These are phyloP conservation scores for Pseudotsuga menziesii DNA, from an alignment of 75 land plant genomes.

Conservation along the genomic window DNA sequence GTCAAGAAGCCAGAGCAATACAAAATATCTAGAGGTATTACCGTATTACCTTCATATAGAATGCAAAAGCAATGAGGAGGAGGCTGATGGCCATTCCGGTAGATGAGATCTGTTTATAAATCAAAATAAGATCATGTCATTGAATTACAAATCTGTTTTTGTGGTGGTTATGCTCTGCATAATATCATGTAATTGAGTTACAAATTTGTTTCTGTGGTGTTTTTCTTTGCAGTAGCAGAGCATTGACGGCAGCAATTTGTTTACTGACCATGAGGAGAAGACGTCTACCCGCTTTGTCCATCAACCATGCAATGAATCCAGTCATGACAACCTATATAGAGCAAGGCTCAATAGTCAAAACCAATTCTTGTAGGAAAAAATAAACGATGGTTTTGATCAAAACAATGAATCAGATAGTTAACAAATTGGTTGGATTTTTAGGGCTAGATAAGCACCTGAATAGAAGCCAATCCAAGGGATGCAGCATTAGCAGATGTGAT, in stretches of 20 bases:
- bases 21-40: background rate
- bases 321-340: slow-evolving; percentile 61
- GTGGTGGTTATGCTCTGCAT: background rate
- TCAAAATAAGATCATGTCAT: background rate
- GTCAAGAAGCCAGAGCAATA: background rate
- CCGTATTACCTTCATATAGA: slow-evolving; percentile 59
- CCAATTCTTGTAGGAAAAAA: background rate
- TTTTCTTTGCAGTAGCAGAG: background rate
- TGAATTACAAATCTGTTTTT: background rate
- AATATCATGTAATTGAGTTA: background rate
- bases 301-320: slow-evolving; percentile 56
- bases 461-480: slow-evolving; percentile 57
- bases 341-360: background rate
- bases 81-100: slow-evolving; percentile 63
- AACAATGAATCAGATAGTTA: background rate
- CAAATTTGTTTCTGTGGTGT: background rate
- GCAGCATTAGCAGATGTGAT: slow-evolving; percentile 49
- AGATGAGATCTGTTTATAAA: slow-evolving; percentile 56
- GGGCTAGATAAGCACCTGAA: slow-evolving; percentile 43
- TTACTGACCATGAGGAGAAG: slow-evolving; percentile 65
- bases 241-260: background rate
- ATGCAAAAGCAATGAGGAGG: slow-evolving; percentile 69
- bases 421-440: background rate
- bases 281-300: slow-evolving; percentile 76
- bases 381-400: background rate